Evolutionary conservation across 75 land plant species (phyloP).

Genomic region (Isoetes taiwanensis): DNA sequence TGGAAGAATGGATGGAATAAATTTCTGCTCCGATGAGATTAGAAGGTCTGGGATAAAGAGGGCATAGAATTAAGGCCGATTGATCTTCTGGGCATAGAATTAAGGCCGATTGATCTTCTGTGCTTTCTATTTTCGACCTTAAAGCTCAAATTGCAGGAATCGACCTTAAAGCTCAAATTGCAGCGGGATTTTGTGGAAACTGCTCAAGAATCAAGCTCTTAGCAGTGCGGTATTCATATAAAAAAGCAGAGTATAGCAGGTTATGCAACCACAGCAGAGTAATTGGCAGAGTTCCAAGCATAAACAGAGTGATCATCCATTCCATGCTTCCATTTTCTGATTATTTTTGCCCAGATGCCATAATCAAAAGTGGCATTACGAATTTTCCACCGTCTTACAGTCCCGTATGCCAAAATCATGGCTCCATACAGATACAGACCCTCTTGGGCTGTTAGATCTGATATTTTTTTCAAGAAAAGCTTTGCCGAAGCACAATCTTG

Average conservation of each 20-base stretch:
- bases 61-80: not conserved
- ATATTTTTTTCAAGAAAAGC: too few species aligned
- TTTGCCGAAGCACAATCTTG: too few species aligned
- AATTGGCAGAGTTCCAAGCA: not conserved
- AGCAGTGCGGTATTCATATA: slow-evolving; percentile 4
- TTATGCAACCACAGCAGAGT: slow-evolving; percentile 5
- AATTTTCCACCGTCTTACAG: slow-evolving; percentile 5
- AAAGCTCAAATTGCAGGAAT: not conserved
- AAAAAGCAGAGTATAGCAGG: not conserved
- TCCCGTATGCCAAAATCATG: slow-evolving; percentile 1
- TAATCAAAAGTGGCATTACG: too few species aligned
- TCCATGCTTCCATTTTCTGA: not conserved
- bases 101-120: not conserved
- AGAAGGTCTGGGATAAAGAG: not conserved
- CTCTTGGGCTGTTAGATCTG: too few species aligned
- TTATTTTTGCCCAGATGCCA: too few species aligned
- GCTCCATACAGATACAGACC: too few species aligned
- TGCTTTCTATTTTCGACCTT: not conserved
- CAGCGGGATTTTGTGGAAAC: not conserved
- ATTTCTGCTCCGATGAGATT: slow-evolving; percentile 6
- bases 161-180: not conserved
- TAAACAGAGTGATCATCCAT: slow-evolving; percentile 1
- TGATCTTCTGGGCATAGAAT: not conserved
- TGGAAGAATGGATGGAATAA: not conserved
- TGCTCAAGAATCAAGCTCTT: not conserved